Base-by-base conservation (phyloP, 2,329 filamentous ascomycete genomes). In the Phaeophleospora eucalypticola region DNA sequence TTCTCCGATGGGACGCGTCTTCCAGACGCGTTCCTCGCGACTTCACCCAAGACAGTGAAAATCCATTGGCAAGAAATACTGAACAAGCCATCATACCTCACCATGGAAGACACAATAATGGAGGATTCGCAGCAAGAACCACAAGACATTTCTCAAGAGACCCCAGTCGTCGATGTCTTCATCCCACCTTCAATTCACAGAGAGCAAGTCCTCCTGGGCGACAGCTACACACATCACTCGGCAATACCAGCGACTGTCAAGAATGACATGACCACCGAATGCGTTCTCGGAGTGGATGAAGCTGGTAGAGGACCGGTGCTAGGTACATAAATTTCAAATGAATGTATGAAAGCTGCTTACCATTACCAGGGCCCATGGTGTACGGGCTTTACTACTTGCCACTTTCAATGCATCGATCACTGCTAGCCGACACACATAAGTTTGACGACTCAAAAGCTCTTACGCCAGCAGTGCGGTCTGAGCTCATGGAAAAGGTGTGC, bases 391-490 rank as follows among this genome's bases (percentile, higher is more conserved):
- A 94, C 56, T 94, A 94, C 42, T 68, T 87, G 2, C 77, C 82
- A 0, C 73, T 82, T 20, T 79, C 84, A 19, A 65, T 76, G 29
- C 78, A 84, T 53, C 82, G 84, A 63, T 78, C 85, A 1, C 81
- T 96, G 20, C 82, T 97, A 17, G 85, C 87, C 42, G 70, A 80
- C 29, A 81, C 82, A 3, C 85, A 95, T 72, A 86, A 84, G 73
- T 96, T 96, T 71, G 86, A 96, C 74, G 91, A 97, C 75, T 94
- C 87, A 66, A 97, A 97, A 72, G 87, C 89, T 4, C 81, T 97
- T 33, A 94, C 86, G 0, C 81, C 90, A 0, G 72, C 76, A n/a
- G 81, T 91, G 32, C 88, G 91, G 54, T 84, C 86, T 12, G 69
- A 76, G 7, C 79, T 97, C 24, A 83, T 84, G 80, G 71, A 75